phyloP scores from a whole-genome alignment of 495 filamentous ascomycete genomes.

The Neurospora sp. region DNA sequence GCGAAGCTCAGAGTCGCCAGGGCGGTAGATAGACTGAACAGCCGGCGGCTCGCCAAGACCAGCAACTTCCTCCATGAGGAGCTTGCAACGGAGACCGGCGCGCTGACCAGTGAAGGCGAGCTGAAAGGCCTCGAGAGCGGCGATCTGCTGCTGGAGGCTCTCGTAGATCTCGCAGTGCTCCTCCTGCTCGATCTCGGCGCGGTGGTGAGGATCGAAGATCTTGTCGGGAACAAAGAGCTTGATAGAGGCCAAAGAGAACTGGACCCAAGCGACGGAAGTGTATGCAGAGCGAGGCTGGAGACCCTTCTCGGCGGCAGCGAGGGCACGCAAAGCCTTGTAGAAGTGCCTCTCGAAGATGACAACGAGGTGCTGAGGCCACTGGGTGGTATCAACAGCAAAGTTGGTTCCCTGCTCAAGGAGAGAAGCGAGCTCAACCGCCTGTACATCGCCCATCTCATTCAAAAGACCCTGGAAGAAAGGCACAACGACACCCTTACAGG shows the following conservation, averaged over 20 bases:
- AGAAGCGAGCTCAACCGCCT: conserved; percentile 8
- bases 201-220: conserved; percentile 75
- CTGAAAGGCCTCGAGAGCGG: conserved; percentile 56
- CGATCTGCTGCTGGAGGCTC: conserved; percentile 45
- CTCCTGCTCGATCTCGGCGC: conserved; percentile 59
- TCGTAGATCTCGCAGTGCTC: conserved; percentile 47
- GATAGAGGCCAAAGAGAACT: conserved; percentile 55
- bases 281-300: conserved; percentile 18
- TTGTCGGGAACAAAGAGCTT: conserved; percentile 77
- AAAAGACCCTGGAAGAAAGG: conserved; percentile 9
- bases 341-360: conserved; percentile 31
- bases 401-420: conserved; percentile 15
- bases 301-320: conserved; percentile 20
- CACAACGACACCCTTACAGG: conserved; percentile 1
- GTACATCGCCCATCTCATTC: neutral
- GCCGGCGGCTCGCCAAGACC: conserved; percentile 52
- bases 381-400: neutral
- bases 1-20: conserved; percentile 51
- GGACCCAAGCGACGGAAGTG: conserved; percentile 49
- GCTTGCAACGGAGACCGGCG: conserved; percentile 49
- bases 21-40: conserved; percentile 54
- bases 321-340: conserved; percentile 24
- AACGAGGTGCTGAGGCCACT: conserved; percentile 13
- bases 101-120: conserved; percentile 54
- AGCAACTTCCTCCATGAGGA: conserved; percentile 48